phyloP scores from a whole-genome alignment of 1,284 basidiomycete species.

The Apiotrichum laibachii region DNA sequence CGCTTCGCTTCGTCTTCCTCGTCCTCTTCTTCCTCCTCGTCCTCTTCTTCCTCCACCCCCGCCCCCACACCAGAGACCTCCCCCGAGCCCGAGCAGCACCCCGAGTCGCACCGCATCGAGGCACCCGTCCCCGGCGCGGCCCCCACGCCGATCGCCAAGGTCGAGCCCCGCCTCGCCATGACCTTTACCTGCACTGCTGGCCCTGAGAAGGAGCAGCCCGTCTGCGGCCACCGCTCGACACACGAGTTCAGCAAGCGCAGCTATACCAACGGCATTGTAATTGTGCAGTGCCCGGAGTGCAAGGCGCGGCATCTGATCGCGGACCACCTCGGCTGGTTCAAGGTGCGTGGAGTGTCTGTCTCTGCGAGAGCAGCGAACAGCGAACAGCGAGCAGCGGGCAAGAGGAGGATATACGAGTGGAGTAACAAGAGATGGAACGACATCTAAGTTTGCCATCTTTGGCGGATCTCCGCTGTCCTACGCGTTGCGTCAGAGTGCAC shows the following conservation, averaged over 20 bases:
- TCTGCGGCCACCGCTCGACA: conserved; percentile 76
- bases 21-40: conserved; percentile 1
- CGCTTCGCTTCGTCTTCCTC: conserved; percentile 1
- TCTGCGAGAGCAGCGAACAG: too few relatives aligned
- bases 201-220: conserved; percentile 34
- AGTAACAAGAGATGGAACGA: too few relatives aligned
- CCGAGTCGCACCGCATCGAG: conserved; percentile 2
- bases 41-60: conserved; percentile 1
- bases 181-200: conserved; percentile 84
- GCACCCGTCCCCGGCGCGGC: conserved; percentile 15
- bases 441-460: too few relatives aligned
- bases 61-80: not conserved
- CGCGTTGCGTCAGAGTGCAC: too few relatives aligned
- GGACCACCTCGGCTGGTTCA: conserved; percentile 89
- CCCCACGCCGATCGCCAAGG: conserved; percentile 33
- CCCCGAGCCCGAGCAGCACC: not conserved
- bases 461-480: not conserved
- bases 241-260: conserved; percentile 83
- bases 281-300: conserved; percentile 89
- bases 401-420: not conserved
- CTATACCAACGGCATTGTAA: conserved; percentile 84
- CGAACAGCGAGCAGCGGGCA: not conserved
- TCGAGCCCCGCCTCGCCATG: conserved; percentile 53
- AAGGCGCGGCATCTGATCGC: conserved; percentile 84
- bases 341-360: conserved; percentile 25